Base-by-base conservation (phyloP, 2,329 filamentous ascomycete genomes). In the Penicillium rolfsii region DNA sequence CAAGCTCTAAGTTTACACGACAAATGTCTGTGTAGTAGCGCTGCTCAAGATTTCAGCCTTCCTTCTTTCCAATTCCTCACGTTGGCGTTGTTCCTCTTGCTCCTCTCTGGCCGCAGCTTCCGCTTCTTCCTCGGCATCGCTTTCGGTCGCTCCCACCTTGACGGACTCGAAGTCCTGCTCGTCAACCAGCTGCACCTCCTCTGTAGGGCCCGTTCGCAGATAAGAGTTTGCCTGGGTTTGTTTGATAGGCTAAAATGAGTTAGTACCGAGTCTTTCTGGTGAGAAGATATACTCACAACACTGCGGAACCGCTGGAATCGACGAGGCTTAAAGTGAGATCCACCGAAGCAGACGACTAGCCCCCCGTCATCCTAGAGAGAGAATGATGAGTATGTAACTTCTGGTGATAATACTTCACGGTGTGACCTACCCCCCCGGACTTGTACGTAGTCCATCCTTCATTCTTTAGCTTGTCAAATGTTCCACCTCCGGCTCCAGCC, bases 401-500 rank as follows among this genome's bases (percentile, higher is more conserved):
- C 2, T 7, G n/a, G 24, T 11, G 24, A 46, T 3, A 16, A n/a
- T 43, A 41, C 22, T 12, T 1, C 5, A 30, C 19, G 26, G 3
- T 4, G 30, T 11, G 2, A 48, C 45, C 28, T 19, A 55, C 58
- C 40, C 60, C 58, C 1, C 33, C 43, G 7, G 58, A 45, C 19
- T 60, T 55, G 12, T 55, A 63, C 12, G 58, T 61, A 9, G 38
- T 49, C 58, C 61, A 63, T 3, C 58, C 58, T 35, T 61, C n/a
- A 16, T 45, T 53, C 30, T 61, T 40, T 3, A 26, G 26, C 52
- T 63, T 61, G 26, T 45, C 36, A 45, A 28, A n/a, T 3, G 61
- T 58, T 2, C 58, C 60, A 7, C 36, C 58, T 46, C 46, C 60
- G 4, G 52, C 55, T 4, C 61, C 61, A 33, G 43, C 38, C 55